Evolutionary conservation across 805 yeast species (phyloP).

Genomic region (Wickerhamomyces hampshirensis): DNA sequence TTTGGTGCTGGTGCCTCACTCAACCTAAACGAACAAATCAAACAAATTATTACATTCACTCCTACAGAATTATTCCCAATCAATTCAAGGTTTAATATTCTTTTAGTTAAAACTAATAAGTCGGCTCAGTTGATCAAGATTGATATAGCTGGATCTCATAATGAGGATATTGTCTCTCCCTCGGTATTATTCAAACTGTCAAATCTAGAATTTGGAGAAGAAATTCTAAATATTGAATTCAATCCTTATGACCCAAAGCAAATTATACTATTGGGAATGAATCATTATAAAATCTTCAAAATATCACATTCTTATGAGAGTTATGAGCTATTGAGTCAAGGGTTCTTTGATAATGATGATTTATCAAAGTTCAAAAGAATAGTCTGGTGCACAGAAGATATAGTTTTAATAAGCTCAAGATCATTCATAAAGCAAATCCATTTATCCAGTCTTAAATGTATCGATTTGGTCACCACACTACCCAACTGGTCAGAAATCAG

Average conservation of each 20-base stretch:
- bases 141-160: no score
- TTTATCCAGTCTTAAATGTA: conserved; percentile 21
- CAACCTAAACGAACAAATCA: not conserved
- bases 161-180: not conserved
- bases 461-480: conserved; percentile 28
- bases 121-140: no score
- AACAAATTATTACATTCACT: not conserved
- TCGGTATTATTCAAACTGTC: not conserved
- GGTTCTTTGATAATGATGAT: conserved; percentile 39
- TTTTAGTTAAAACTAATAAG: no score
- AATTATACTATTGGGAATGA: conserved; percentile 40
- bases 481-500: conserved; percentile 28
- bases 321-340: conserved; percentile 1
- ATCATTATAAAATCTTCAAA: not conserved
- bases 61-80: no score
- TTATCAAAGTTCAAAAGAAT: conserved; percentile 52
- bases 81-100: no score
- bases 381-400: conserved; percentile 35
- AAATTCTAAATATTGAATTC: conserved; percentile 41
- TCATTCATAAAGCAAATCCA: conserved; percentile 35
- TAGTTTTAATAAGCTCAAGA: conserved; percentile 36
- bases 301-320: conserved; percentile 3
- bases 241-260: conserved; percentile 36
- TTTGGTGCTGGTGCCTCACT: not conserved
- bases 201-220: conserved; percentile 26